Base-by-base conservation (phyloP, 2,329 filamentous ascomycete species). In the Diaporthe citri region DNA sequence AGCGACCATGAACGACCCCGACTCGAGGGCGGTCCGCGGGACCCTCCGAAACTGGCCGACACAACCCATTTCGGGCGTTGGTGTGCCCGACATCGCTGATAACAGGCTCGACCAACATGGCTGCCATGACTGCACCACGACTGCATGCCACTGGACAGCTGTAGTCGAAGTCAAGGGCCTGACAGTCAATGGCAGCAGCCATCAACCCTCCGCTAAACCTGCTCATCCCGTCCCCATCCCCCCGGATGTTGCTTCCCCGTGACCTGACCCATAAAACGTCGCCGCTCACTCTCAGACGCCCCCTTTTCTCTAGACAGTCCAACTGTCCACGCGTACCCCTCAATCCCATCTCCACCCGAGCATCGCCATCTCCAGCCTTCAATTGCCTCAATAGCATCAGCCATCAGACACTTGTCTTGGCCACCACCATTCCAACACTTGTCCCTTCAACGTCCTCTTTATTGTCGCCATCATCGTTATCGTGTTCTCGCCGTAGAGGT, bases 31-130 rank as follows among this genome's bases (percentile, higher is more conserved):
- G 15, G 22, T 41, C 64, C 31, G 48, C 48, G 46, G 64, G 46
- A 41, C 20, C 13, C 51, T 62, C 75, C 72, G 73, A 66, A 64
- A 74, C 66, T 74, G 72, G 72, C 75, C 75, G 75, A 76, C 75
- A 71, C 15, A 62, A 67, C n/a, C 75, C 72, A 57, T 72, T 74
- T 72, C 69, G 75, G 72, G 60, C 17, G 25, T 31, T 34, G 52
- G 25, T 6, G 51, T 57, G 34, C 69, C 75, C 75, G 75, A 76
- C 67, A 66, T 70, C 72, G 75, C 73, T 73, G 66, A 72, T 70
- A 59, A 75, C 71, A 74, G 62, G 8, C 34, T 52, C 22, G 62
- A 51, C 43, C 31, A 59, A 15, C 56, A 59, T 0, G 10, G 25
- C 56, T 67, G 20, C 34, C 25, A 36, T 28, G 43, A 13, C 64